Evolutionary conservation across 257 asterid genomes (phyloP), one percentile per base, ranked within the genome.

Genomic region (Salvia miltiorrhiza): DNA sequence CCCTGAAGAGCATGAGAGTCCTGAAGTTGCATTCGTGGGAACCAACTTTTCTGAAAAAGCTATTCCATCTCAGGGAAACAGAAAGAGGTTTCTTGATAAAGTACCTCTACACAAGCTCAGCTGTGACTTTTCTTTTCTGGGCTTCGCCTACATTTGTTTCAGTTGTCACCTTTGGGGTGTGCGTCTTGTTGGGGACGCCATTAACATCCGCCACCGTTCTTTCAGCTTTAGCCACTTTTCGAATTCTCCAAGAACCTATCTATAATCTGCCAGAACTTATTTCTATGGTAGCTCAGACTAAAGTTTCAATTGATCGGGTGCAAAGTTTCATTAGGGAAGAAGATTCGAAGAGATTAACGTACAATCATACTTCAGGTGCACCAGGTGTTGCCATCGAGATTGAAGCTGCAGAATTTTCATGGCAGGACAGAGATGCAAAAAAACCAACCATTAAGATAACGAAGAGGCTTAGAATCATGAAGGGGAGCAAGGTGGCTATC

Each of bases 1-100:
- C 80, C 6, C 71, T 92, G 21, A 92, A 84, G 77, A 90, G 90
- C 84, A 92, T 92, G 83, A 77, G 87, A 67, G 88, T 92, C 3
- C 53, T 90, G 68, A 92, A 90, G 78, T 80, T 92, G 52, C 88
- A 93, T 65, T 85, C 96, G 0, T 93, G 98, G 98, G 97, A 93
- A 41, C 65, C 88, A 1, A 63, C 53, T 10, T 93, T 93, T 54
- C 40, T 84, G 56, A 67, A 71, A 13, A 90, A 80, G 71, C 63
- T 93, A 50, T 81, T 85, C 11, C 67, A 71, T 10, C 88, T 93
- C 10, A 81, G 98, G 73, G 88, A 87, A 33, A 78, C 53, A 1
- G 98, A 93, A 59, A 78, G 85, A 61, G 69, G 55, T 12, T 85
- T 88, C 85, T 73, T 93, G 21, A 87, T 65, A 57, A 83, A 79